Conservation (phyloP, 108 stramenopile genomes). For the Pinguiococcus pyrenoidosus region DNA sequence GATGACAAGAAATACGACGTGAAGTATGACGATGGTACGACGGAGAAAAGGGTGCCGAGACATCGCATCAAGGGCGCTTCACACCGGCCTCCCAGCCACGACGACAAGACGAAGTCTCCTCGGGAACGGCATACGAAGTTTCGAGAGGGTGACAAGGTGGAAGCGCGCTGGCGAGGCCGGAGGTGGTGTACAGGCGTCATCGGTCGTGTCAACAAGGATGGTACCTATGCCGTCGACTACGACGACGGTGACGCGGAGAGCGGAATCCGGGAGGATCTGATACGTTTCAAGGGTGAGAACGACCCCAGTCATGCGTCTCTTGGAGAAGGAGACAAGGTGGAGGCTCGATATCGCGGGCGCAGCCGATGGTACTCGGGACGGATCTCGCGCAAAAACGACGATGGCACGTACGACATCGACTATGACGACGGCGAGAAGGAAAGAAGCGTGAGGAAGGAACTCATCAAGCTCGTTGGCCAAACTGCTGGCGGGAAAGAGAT, state of each 20-base stretch:
- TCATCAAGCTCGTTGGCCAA: slow-evolving; percentile 6
- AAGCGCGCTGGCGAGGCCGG: slow-evolving; percentile 11
- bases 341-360: slow-evolving; percentile 7
- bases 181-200: too few species aligned
- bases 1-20: too few species aligned
- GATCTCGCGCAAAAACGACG: neutral
- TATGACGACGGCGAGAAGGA: slow-evolving; percentile 25
- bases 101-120: too few species aligned
- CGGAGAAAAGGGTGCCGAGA: too few species aligned
- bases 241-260: slow-evolving; percentile 10
- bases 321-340: slow-evolving; percentile 9
- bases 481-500: too few species aligned
- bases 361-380: slow-evolving; percentile 1
- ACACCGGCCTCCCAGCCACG: too few species aligned
- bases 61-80: too few species aligned
- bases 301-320: neutral
- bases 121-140: too few species aligned
- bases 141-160: slow-evolving; percentile 5
- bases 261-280: neutral
- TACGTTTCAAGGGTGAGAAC: too few species aligned
- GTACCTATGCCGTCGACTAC: slow-evolving; percentile 17
- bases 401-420: slow-evolving; percentile 12
- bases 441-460: neutral
- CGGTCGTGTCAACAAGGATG: slow-evolving; percentile 4
- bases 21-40: too few species aligned